Conservation (phyloP, 495 filamentous ascomycete genomes). For the Rhizodiscina lignyota region DNA sequence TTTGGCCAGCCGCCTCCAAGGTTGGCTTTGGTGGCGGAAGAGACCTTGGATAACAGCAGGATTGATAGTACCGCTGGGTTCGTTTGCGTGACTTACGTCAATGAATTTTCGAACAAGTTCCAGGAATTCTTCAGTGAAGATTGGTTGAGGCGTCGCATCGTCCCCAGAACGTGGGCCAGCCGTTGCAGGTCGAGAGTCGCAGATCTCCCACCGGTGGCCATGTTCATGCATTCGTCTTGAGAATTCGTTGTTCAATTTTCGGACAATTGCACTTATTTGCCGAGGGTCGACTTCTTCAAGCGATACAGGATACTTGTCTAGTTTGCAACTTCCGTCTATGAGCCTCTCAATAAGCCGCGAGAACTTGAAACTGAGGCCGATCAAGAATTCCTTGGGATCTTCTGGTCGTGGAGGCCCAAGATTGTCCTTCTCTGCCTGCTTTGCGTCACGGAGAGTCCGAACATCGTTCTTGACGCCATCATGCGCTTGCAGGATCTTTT, state of each 20-base stretch:
- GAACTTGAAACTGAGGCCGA: slow-evolving; percentile 34
- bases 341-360: slow-evolving; percentile 30
- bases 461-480: slow-evolving; percentile 44
- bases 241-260: slow-evolving; percentile 39
- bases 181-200: neutral
- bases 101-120: neutral
- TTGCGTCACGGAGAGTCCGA: slow-evolving; percentile 19
- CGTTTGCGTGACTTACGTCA: neutral
- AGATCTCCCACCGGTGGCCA: slow-evolving; percentile 29
- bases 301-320: slow-evolving; percentile 32
- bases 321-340: slow-evolving; percentile 37
- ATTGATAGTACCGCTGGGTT: slow-evolving; percentile 1
- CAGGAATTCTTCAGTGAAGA: neutral
- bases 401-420: slow-evolving; percentile 31
- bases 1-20: neutral
- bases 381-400: slow-evolving; percentile 36
- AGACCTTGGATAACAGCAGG: neutral
- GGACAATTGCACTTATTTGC: slow-evolving; percentile 41
- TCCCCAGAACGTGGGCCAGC: neutral
- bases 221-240: slow-evolving; percentile 26
- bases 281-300: slow-evolving; percentile 25
- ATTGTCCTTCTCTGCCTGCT: slow-evolving; percentile 19
- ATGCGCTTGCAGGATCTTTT: slow-evolving; percentile 37
- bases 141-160: neutral
- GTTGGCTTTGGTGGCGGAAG: neutral